Evolutionary conservation across 345 rosid genomes (phyloP).

Genomic region (Citrus australasica): DNA sequence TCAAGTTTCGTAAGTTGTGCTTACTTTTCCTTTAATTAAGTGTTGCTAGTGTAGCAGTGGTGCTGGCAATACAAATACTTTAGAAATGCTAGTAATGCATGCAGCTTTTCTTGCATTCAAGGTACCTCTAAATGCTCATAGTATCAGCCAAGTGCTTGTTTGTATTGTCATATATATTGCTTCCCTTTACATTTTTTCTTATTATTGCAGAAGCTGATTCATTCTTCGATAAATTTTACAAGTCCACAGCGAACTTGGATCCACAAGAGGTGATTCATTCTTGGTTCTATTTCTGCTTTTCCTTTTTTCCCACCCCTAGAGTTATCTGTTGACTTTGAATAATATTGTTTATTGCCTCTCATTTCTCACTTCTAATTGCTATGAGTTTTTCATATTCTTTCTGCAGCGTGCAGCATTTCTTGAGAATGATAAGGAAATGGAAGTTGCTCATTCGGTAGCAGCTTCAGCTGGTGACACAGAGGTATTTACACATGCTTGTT

Average conservation of each 20-base stretch:
- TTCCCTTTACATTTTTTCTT: constrained; percentile 8
- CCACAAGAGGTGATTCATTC: constrained; percentile 46
- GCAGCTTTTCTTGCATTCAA: background rate
- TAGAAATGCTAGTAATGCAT: background rate
- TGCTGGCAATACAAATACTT: background rate
- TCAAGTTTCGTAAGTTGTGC: constrained; percentile 64
- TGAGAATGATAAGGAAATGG: constrained; percentile 78
- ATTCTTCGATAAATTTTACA: constrained; percentile 73
- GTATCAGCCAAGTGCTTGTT: background rate
- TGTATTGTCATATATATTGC: background rate
- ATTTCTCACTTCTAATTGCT: background rate
- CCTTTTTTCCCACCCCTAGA: background rate
- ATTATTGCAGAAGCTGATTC: constrained; percentile 63
- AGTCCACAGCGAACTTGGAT: constrained; percentile 70
- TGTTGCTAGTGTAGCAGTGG: background rate
- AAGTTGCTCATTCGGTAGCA: constrained; percentile 86
- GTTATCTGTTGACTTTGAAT: background rate
- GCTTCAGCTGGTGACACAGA: constrained; percentile 83
- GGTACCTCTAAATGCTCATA: background rate
- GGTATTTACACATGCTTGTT: constrained; percentile 27
- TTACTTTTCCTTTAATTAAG: background rate
- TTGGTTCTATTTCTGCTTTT: constrained; percentile 17
- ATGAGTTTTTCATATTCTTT: constrained; percentile 6
- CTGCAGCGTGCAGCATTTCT: constrained; percentile 73
- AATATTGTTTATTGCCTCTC: background rate